Evolutionary conservation across 768 basidiomycete genomes (phyloP), one percentile per base, ranked within the genome.

Genomic region (Sporobolomyces phaffii): DNA sequence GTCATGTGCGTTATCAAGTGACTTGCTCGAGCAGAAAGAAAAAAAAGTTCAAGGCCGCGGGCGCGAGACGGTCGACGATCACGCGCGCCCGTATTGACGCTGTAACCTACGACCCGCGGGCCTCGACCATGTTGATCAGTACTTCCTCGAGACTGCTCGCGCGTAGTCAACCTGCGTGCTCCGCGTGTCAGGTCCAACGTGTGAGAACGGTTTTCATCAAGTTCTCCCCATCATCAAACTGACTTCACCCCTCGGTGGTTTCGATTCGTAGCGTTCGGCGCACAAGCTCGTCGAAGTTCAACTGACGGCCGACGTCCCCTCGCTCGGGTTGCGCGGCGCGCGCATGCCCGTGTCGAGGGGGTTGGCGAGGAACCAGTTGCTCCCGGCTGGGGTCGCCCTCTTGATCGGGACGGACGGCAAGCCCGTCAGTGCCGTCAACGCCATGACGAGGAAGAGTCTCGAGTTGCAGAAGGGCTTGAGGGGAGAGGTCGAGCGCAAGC

Each of bases 271-370:
- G 66, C 66, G 66, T 29, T 59, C 24, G n/a, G 57, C 67, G 5
- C 62, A 64, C 60, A 65, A 65, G 60, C 68, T 69, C 47, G 64
- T 69, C 49, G 56, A 65, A 20, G 56, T 69, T 40, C 38, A 69
- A 50, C 50, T 69, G 8, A 28, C 18, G 3, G 15, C 24, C 10
- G 67, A 69, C 59, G 33, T 65, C 17, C 68, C 68, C 24, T 24
- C 53, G 3, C 68, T 65, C 48, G 68, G 68, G n/a, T 20, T 48
- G 4, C 53, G 50, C 15, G 63, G 63, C 14, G 10, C 38, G 1
- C 47, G 64, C 15, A 9, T 61, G 29, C 40, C 54, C 52, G 48
- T 61, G 29, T 40, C 59, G 7, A 63, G 63, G 24, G 68, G 68
- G 2, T 18, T 29, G 18, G 64, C 64, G 14, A 60, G 68, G 45